Evolutionary conservation across 768 basidiomycete genomes (phyloP).

Genomic region (Boletellus ananiceps): DNA sequence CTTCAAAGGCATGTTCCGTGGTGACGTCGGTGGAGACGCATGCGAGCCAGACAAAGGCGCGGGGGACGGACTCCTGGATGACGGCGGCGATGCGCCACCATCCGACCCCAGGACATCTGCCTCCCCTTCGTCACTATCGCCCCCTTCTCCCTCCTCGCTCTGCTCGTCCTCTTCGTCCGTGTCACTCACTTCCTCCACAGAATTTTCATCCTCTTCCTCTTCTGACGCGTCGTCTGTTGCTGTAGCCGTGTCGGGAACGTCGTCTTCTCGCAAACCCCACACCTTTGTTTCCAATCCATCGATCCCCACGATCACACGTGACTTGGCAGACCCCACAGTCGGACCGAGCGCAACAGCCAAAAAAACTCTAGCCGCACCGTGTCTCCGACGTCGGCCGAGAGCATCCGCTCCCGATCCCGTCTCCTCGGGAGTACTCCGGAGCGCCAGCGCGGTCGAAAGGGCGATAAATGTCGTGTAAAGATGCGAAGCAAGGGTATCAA

Average conservation of each 20-base stretch:
- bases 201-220: background rate
- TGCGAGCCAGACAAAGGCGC: slow-evolving; percentile 16
- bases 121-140: slow-evolving; percentile 11
- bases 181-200: background rate
- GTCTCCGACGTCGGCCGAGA: background rate
- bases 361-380: slow-evolving; percentile 37
- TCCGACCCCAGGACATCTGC: slow-evolving; percentile 5
- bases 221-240: slow-evolving; percentile 6
- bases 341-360: slow-evolving; percentile 66
- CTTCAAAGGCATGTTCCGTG: slow-evolving; percentile 1
- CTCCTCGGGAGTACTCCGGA: slow-evolving; percentile 11
- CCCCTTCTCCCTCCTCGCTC: slow-evolving; percentile 4
- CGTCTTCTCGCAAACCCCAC: slow-evolving; percentile 23
- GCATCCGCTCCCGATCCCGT: background rate
- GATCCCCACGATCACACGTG: slow-evolving; percentile 57
- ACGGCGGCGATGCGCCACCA: slow-evolving; percentile 12
- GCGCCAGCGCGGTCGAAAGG: slow-evolving; percentile 62
- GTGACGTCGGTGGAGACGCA: slow-evolving; percentile 24
- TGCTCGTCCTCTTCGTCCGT: slow-evolving; percentile 5
- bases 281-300: slow-evolving; percentile 55
- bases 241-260: background rate
- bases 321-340: slow-evolving; percentile 54
- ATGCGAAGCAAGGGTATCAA: slow-evolving; percentile 71
- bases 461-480: slow-evolving; percentile 70
- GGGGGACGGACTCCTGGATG: slow-evolving; percentile 27